Evolutionary conservation across 2,329 filamentous ascomycete species (phyloP).

Genomic region (Botryosphaeria dothidea): DNA sequence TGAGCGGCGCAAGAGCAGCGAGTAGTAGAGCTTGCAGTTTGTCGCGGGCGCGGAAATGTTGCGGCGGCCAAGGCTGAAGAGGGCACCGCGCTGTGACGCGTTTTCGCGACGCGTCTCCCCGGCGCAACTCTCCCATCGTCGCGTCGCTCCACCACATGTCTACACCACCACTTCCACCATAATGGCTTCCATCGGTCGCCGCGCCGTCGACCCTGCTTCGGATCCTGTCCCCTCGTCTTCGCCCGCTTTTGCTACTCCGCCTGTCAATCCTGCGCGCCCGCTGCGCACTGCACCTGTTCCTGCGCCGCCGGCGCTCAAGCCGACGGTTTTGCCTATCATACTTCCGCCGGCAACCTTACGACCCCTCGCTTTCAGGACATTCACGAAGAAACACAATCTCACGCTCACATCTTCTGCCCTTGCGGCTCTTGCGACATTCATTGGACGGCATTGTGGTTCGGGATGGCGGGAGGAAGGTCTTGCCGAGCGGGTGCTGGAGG

Average conservation of each 20-base stretch:
- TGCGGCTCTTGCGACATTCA: conserved; percentile 81
- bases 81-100: conserved; percentile 11
- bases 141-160: conserved; percentile 1
- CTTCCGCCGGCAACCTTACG: conserved; percentile 84
- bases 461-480: conserved; percentile 95
- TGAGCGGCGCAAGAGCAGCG: neutral
- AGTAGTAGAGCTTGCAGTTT: neutral
- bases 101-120: conserved; percentile 20
- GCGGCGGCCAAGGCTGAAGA: neutral
- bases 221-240: conserved; percentile 82
- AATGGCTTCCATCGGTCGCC: conserved; percentile 14
- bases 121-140: neutral
- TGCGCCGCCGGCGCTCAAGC: conserved; percentile 50
- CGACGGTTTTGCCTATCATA: conserved; percentile 79
- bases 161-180: conserved; percentile 2
- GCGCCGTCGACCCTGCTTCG: neutral
- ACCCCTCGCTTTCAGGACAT: conserved; percentile 89
- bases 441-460: conserved; percentile 90
- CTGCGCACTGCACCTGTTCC: conserved; percentile 42
- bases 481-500: conserved; percentile 88
- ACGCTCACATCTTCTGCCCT: conserved; percentile 87
- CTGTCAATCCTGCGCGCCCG: conserved; percentile 73
- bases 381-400: conserved; percentile 96
- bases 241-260: conserved; percentile 79
- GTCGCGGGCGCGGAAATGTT: conserved; percentile 5